Base-by-base conservation (phyloP, 2,329 filamentous ascomycete species). In the Exophiala calicioides region DNA sequence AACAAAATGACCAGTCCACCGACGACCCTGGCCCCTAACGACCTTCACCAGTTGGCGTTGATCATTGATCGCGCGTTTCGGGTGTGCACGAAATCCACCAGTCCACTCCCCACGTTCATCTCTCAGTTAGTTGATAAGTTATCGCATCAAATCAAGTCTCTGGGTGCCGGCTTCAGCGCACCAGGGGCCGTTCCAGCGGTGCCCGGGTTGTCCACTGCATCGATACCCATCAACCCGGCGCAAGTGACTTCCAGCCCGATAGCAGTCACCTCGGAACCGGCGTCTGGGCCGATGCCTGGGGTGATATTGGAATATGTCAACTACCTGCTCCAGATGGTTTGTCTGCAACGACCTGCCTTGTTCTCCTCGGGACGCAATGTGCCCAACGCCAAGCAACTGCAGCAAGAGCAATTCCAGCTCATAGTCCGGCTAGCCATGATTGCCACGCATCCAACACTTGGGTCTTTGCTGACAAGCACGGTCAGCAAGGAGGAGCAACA, bases 371-470 rank as follows among this genome's bases (percentile, higher is more conserved):
- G 35, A 15, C 23, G 37, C 13, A 41, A 2, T 10, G 47, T 29
- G 18, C 21, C 48, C 12, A 51, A 40, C 33, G n/a, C 39, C 8
- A 57, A 54, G 48, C 45, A 58, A 34, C 39, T 13, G n/a, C 47
- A 54, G 37, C 32, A 49, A 2, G 57, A 59, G 33, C 48, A 53
- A 32, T 45, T 56, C 21, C 54, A 42, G 44, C 56, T 44, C 53
- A 54, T 48, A 33, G 58, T 29, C 59, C 62, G 42, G 27, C 56
- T 53, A 57, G 57, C 32, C 42, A 55, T 47, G 43, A 48, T 57
- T 62, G 16, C 63, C 60, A 23, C 66, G 66, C 43, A 45, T 60
- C 62, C 46, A 60, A 60, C 19, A 49, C 58, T 15, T 39, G 65
- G 62, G 37, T 61, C 61, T 16, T 61, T 56, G 16, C 49, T 57